Percentiles rank a stretch among this genome's conserved stretches.
Conservation (phyloP, 805 yeast species). For the Monosporozyma servazzii region DNA sequence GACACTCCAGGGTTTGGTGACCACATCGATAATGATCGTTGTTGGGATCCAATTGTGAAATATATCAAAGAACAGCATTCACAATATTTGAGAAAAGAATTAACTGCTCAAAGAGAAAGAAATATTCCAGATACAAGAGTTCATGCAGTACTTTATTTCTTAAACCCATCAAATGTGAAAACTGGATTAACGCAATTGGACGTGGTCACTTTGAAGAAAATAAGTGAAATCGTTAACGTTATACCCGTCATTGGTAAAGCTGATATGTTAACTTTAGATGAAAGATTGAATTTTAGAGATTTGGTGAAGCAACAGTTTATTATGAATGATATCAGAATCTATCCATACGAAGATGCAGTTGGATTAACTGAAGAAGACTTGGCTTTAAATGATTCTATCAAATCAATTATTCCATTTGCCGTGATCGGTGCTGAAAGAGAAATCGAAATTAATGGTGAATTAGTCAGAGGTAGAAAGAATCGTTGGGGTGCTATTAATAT, state of each 20-base stretch:
- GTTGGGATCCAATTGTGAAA: conserved; percentile 94
- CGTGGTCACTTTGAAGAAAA: conserved; percentile 68
- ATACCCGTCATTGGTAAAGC: conserved; percentile 93
- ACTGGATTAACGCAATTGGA: conserved; percentile 80
- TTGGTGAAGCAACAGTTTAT: conserved; percentile 68
- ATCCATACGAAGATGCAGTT: conserved; percentile 58
- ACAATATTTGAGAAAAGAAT: conserved; percentile 80
- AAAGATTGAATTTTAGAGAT: conserved; percentile 71
- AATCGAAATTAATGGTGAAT: conserved; percentile 65
- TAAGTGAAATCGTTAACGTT: conserved; percentile 85
- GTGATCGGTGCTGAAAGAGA: conserved; percentile 83
- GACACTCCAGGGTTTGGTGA: conserved; percentile 99
- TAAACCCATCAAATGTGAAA: conserved; percentile 64
- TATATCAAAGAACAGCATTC: conserved; percentile 94
- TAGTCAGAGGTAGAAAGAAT: conserved; percentile 82
- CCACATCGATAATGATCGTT: conserved; percentile 86
- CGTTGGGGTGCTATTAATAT: conserved; percentile 91
- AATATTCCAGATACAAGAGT: conserved; percentile 80
- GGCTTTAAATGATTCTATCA: conserved; percentile 65
- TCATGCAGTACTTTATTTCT: conserved; percentile 85
- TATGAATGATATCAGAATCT: conserved; percentile 63
- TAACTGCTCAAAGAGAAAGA: conserved; percentile 87
- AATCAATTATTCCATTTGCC: conserved; percentile 83
- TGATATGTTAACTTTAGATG: conserved; percentile 80
- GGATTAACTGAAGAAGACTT: conserved; percentile 62